Conservation (phyloP, 2,329 filamentous ascomycete species). For the Stagonosporopsis tanaceti region DNA sequence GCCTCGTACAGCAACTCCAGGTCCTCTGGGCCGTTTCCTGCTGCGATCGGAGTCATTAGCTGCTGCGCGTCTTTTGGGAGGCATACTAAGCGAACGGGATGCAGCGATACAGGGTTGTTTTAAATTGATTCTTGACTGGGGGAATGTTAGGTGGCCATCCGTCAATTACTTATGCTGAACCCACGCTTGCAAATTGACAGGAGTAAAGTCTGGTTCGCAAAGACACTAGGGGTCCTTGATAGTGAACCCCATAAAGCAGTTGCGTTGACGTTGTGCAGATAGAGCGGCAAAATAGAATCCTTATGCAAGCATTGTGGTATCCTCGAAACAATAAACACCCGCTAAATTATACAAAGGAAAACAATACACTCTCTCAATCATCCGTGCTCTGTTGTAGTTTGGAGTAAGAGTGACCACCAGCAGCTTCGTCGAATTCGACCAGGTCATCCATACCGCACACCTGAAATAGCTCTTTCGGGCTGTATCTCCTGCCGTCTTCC, state of each 20-base stretch:
- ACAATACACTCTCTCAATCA: background rate
- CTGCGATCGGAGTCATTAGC: too few species aligned
- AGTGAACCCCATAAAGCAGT: background rate
- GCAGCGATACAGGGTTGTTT: too few species aligned
- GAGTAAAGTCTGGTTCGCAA: too few species aligned
- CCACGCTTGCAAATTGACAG: too few species aligned
- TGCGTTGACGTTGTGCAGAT: background rate
- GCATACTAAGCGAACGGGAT: too few species aligned
- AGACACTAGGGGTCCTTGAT: background rate
- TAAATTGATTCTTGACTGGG: too few species aligned
- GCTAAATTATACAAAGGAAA: slow-evolving; percentile 6
- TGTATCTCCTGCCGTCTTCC: slow-evolving; percentile 54
- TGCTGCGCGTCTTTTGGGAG: too few species aligned
- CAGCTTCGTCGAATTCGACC: slow-evolving; percentile 59
- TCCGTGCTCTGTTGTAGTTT: slow-evolving; percentile 12
- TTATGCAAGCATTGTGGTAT: slow-evolving; percentile 14
- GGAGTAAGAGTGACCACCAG: slow-evolving; percentile 51
- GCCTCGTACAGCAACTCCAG: too few species aligned
- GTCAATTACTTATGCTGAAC: too few species aligned
- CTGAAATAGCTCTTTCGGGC: slow-evolving; percentile 60
- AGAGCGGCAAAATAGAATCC: background rate
- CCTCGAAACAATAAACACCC: slow-evolving; percentile 9
- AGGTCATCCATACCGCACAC: slow-evolving; percentile 61
- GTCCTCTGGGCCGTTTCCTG: too few species aligned
- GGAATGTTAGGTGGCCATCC: too few species aligned